Evolutionary conservation across 495 filamentous ascomycete species (phyloP), one percentile per base, ranked within the genome.

Genomic region (Trypethelium eluteriae): DNA sequence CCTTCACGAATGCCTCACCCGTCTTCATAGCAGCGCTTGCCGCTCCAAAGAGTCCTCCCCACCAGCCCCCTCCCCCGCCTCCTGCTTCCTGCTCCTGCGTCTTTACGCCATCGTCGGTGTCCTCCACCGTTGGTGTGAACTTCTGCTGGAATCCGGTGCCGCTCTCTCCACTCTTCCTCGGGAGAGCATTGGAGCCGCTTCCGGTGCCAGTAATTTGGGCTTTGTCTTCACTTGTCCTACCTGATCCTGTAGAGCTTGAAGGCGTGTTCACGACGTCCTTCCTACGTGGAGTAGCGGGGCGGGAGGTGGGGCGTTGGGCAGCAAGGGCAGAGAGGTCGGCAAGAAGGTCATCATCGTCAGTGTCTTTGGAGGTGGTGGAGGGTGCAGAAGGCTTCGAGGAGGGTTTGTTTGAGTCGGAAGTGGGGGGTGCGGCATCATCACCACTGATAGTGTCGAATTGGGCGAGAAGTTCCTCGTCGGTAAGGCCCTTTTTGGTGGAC

Each of bases 1-100:
- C 92, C 74, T 96, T 96, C 62, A 96, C 92, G 1, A 92, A 86
- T 16, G 87, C 91, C 76, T 98, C 92, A 39, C 95, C 94, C 74
- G 92, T 90, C 82, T 96, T 96, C 77, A 96, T 89, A 53, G 93
- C 95, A 41, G 92, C 90, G 50, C 72, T 81, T 35, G 85, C 84
- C 59, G 81, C 83, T 35, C 84, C 82, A 70, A 93, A 87, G 34
- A 96, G 70, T 11, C 92, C 87, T 67, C 94, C 93, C 91, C 92
- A 97, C 93, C 94, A 97, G 62, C 92, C 88, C 47, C 89, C 87
- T 64, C 85, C 86, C 56, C 79, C 78, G 67, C 79, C 38, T 65
- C 59, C 76, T 65, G 68, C 76, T 34, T 66, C 59, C 69, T 79
- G 81, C 72, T 80, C 81, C 75, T 87, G 80, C 56, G 76, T 68